These are phyloP conservation scores for Sugiyamaella smithiae DNA, from an alignment of 805 yeast species.

Conservation along the genomic window DNA sequence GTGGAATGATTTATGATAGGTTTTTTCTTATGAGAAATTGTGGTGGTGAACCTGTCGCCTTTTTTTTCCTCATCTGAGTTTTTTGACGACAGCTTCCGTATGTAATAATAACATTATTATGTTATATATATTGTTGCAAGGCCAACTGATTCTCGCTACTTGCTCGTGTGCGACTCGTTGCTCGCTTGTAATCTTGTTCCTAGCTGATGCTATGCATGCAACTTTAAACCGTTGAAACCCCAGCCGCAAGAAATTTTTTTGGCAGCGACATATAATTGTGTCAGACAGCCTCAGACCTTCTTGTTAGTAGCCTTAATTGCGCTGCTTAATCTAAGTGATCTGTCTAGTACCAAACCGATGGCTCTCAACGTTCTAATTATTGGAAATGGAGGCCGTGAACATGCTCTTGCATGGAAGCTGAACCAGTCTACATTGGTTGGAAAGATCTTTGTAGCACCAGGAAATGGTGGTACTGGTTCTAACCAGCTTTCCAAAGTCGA, in stretches of 20 bases:
- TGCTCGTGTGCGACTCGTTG: no score
- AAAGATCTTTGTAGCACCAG: constrained; percentile 88
- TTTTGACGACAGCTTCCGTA: constrained; percentile 18
- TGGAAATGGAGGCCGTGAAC: constrained; percentile 99
- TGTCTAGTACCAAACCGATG: constrained; percentile 9
- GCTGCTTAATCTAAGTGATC: neutral
- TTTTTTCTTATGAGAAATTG: no score
- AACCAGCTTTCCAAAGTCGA: constrained; percentile 51
- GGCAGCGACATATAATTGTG: neutral
- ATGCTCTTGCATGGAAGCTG: constrained; percentile 91
- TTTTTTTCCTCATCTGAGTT: constrained; percentile 19
- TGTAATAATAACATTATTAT: constrained; percentile 5
- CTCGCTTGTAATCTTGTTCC: no score
- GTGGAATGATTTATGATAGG: neutral
- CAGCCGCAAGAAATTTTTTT: constrained; percentile 3
- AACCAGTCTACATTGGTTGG: constrained; percentile 70
- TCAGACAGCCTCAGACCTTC: neutral
- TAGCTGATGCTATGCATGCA: no score
- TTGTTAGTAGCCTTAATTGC: constrained; percentile 1
- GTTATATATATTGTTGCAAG: no score
- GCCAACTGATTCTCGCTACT: no score
- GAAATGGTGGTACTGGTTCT: constrained; percentile 86
- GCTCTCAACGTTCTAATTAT: constrained; percentile 65
- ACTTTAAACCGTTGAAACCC: neutral
- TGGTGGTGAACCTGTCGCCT: constrained; percentile 13